Evolutionary conservation across 2,329 filamentous ascomycete species (phyloP), one percentile per base, ranked within the genome.

Genomic region (Gremmenia infestans): DNA sequence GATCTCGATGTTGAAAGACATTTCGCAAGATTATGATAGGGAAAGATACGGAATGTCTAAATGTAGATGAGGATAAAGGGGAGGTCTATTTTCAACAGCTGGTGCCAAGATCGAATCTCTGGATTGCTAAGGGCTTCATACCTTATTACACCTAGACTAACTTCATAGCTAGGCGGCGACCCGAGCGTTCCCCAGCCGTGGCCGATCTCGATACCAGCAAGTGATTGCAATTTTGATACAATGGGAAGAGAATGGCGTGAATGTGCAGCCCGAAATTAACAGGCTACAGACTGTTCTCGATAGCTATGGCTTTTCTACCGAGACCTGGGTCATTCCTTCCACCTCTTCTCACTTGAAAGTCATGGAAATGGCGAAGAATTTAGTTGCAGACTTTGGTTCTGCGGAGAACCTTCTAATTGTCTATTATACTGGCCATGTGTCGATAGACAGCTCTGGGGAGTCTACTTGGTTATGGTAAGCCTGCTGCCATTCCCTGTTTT

Each of bases 401-500:
- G 28, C 48, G 12, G 57, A 61, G 47, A 61, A 60, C 28, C 47
- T 65, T 15, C 54, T 65, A 23, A 60, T 65, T 17, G 57, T 65
- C 5, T 65, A 64, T 40, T 65, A 65, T 53, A 61, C 54, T 12
- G 61, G 63, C 22, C 63, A 63, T 55, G 62, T 59, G 9, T 54
- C 53, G 4, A 63, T 65, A 25, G 61, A 62, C 23, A 53, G 40
- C 42, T 49, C 57, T 45, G 53, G 63, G 40, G 57, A 61, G 17
- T 52, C 60, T 11, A 64, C 54, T 3, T 65, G 63, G 63, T 56
- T 50, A n/a, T 51, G 37, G 55, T 57, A 36, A 53, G 50, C 50
- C 5, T 17, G n/a, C 5, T 23, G 28, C 15, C 19, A 46, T 19
- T n/a, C 22, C 19, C 17, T 32, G 4, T 17, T 32, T 37, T 32